Evolutionary conservation across 2,329 filamentous ascomycete species (phyloP), one percentile per base, ranked within the genome.

Genomic region (Penicillium sp.): DNA sequence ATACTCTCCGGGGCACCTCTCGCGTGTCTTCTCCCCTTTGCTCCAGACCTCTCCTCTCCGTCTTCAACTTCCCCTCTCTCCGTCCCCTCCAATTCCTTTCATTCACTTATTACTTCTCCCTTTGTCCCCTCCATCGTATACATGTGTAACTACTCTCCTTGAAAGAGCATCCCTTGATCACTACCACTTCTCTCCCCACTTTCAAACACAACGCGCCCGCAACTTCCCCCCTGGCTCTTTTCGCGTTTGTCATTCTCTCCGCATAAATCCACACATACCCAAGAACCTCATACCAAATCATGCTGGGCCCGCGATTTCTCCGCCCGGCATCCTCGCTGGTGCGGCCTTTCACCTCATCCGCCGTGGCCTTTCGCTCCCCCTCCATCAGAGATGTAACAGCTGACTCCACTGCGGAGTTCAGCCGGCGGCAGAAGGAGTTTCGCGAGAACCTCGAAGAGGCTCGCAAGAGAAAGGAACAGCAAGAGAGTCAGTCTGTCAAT

Each of bases 361-460:
- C 81, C 56, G 61, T 72, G 63, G 68, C 73, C 63, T 74, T 75
- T 61, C 81, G 80, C 57, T 79, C 87, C 21, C 95, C 95, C n/a
- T 87, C 89, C 37, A 85, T 99, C 65, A 89, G 90, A 73, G 93
- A 99, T 77, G 87, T 99, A 80, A 89, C 82, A 46, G 85, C 88
- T 49, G 81, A 90, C 61, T 85, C 86, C 60, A 87, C 90, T 63
- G 82, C 87, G 52, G 81, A 83, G 55, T 99, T 98, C 83, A 91
- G 90, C 73, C 79, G 83, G 69, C 91, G 89, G 76, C 93, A 96
- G 80, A 89, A 88, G 76, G 83, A 87, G 70, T 98, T 97, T 79
- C 90, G 95, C 73, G 87, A 93, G 76, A 86, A 90, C 74, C 81
- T 96, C 69, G 84, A 87, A 68, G 84, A 88, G 77, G 87, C 87